These are phyloP conservation scores for Magnolia sinica DNA, from an alignment of 164 flowering plant species.

Conservation along the genomic window DNA sequence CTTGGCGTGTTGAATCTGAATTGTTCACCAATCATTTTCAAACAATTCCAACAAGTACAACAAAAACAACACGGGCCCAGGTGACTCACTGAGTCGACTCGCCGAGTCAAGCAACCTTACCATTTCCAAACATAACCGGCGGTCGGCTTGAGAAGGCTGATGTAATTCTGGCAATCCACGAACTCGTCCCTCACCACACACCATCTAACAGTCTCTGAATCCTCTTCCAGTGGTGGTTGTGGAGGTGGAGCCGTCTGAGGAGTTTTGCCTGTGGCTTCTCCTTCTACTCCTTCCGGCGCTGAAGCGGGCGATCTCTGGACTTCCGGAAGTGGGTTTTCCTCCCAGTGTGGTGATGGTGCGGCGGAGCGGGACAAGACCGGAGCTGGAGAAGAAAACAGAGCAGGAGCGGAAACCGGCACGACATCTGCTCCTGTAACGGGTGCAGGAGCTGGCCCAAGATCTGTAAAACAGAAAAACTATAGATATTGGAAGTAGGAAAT, in stretches of 20 bases:
- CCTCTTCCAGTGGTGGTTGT: not conserved
- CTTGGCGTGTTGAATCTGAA: not conserved
- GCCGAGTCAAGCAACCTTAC: slow-evolving; percentile 5
- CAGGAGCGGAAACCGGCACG: not conserved
- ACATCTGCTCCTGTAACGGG: slow-evolving; percentile 10
- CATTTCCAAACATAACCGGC: slow-evolving; percentile 19
- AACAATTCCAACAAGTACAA: not conserved
- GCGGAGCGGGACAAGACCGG: not conserved
- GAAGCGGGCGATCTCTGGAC: slow-evolving; percentile 2
- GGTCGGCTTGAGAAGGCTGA: slow-evolving; percentile 10
- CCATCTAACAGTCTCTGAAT: slow-evolving; percentile 14
- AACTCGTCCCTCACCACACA: slow-evolving; percentile 20
- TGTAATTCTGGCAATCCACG: slow-evolving; percentile 14
- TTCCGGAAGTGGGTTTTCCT: not conserved
- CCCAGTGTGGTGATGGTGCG: slow-evolving; percentile 5
- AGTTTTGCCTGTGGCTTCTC: not conserved
- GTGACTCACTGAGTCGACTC: not conserved
- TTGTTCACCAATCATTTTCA: no score
- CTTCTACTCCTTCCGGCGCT: slow-evolving; percentile 1
- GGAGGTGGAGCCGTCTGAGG: not conserved
- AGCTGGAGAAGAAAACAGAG: slow-evolving; percentile 2
- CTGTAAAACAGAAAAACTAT: slow-evolving; percentile 3
- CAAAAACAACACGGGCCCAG: not conserved
- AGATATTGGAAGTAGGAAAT: not conserved
- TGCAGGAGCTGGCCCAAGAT: slow-evolving; percentile 14